Base-by-base conservation (phyloP, 2,329 filamentous ascomycete species). In the Pyricularia pennisetigena region DNA sequence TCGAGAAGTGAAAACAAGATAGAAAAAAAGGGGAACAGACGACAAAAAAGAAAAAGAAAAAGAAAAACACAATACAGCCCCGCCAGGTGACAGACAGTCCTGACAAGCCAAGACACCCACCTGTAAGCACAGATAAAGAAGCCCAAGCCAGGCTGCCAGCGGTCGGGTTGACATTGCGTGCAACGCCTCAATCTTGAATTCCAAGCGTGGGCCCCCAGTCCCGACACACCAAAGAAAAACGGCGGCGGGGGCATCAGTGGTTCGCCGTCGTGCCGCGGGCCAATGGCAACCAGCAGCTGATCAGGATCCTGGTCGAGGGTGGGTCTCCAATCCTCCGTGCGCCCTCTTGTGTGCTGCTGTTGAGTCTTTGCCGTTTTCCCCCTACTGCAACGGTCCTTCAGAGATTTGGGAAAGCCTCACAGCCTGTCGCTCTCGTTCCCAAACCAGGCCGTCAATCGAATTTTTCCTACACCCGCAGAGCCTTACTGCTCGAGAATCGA, bases 191-290 rank as follows among this genome's bases (percentile, higher is more conserved):
- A 49, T 61, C 57, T 24, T 61, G 57, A 61, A 24, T 61, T 61
- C 57, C 57, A 23, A 61, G 57, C 57, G 57, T 61, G 57, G n/a
- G 4, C 26, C 62, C 62, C 30, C 62, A 24, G 28, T 64, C 28
- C 30, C 23, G 28, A 64, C 62, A 30, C 62, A 59, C 26, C 65
- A 57, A 67, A 67, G 54, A 62, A 67, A 61, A 67, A 49, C 57
- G 35, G 54, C 49, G 65, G 49, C 57, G 54, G 66, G 57, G 57
- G 66, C 32, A 30, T 59, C 57, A 32, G 66, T 35, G 23, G 66
- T 28, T 57, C 66, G 57, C 54, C 66, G 57, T 67, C 30, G 54
- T 59, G 28, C 26, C 54, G 28, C 66, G 29, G 57, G 29, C 66
- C 66, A 67, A 67, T 67, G 66, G 30, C 57, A 12, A 7, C n/a